A percentile compares a stretch with the other conserved stretches of the same genome.
Evolutionary conservation across 2,329 filamentous ascomycete species (phyloP).

Genomic region (Leptosphaerulina australis): DNA sequence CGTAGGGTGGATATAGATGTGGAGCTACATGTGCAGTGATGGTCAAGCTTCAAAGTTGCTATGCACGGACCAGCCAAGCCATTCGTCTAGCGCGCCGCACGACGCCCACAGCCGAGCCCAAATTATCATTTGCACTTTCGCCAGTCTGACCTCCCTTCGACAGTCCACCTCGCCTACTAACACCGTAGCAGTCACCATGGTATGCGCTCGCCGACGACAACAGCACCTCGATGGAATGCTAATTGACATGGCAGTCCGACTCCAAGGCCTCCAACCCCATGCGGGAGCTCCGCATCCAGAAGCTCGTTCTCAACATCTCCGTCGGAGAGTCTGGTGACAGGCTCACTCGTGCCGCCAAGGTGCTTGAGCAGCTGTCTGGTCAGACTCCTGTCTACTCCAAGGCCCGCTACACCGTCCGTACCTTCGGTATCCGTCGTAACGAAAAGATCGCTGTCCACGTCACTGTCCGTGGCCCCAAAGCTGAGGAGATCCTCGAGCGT

Average conservation of each 20-base stretch:
- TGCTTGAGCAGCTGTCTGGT: conserved; percentile 99
- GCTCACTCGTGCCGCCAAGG: conserved; percentile 99
- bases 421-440: conserved; percentile 99
- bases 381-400: conserved; percentile 99
- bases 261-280: conserved; percentile 93
- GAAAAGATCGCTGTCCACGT: conserved; percentile 98
- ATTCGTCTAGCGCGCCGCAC: conserved; percentile 19
- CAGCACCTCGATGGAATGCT: conserved; percentile 26
- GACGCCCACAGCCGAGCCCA: conserved; percentile 31
- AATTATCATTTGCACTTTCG: conserved; percentile 24
- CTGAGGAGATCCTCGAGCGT: conserved; percentile 99
- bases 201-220: conserved; percentile 27
- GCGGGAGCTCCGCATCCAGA: conserved; percentile 99
- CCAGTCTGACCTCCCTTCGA: conserved; percentile 35
- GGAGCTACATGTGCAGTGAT: conserved; percentile 14
- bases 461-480: conserved; percentile 98
- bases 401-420: conserved; percentile 99
- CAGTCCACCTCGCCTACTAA: conserved; percentile 45
- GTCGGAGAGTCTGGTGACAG: conserved; percentile 99
- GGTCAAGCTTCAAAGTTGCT: conserved; percentile 30
- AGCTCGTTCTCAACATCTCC: conserved; percentile 99
- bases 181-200: conserved; percentile 49
- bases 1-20: conserved; percentile 28
- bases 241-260: conserved; percentile 43
- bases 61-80: conserved; percentile 23